Evolutionary conservation across 2,329 filamentous ascomycete genomes (phyloP).

Genomic region (Zymoseptoria pseudotritici): DNA sequence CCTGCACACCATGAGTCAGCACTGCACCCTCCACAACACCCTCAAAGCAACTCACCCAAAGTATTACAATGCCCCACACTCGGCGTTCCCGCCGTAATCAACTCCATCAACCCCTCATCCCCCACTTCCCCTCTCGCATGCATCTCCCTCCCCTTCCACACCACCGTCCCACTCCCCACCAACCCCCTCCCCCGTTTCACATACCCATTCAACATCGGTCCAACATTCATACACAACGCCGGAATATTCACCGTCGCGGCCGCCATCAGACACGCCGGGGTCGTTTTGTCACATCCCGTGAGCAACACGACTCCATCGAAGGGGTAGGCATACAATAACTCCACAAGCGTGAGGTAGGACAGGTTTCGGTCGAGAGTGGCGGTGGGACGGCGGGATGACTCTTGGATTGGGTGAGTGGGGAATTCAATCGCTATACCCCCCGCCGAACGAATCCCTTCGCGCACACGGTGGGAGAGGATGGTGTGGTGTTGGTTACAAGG

Average conservation of each 20-base stretch:
- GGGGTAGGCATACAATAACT: conserved; percentile 25
- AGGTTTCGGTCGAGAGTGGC: conserved; percentile 26
- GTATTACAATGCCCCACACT: conserved; percentile 28
- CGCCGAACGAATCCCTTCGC: conserved; percentile 24
- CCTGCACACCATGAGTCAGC: background rate
- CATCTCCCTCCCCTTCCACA: conserved; percentile 27
- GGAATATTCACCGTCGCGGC: conserved; percentile 27
- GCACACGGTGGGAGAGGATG: conserved; percentile 22
- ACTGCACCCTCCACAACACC: background rate
- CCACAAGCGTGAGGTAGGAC: conserved; percentile 24
- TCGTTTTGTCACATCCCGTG: conserved; percentile 28
- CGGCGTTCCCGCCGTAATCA: conserved; percentile 24
- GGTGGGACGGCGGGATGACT: conserved; percentile 23
- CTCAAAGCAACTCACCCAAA: conserved; percentile 14
- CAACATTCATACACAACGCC: conserved; percentile 26
- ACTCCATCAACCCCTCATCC: conserved; percentile 21
- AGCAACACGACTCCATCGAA: conserved; percentile 27
- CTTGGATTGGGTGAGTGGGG: conserved; percentile 28
- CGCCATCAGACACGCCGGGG: conserved; percentile 26
- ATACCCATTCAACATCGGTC: conserved; percentile 28
- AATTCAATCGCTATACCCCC: conserved; percentile 28
- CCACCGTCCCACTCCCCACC: conserved; percentile 24
- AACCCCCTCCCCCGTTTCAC: conserved; percentile 11
- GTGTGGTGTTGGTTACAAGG: conserved; percentile 27
- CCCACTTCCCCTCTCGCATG: conserved; percentile 24